Evolutionary conservation across 2,329 filamentous ascomycete species (phyloP), one percentile per base, ranked within the genome.

Genomic region (Hypoxylon sp.): DNA sequence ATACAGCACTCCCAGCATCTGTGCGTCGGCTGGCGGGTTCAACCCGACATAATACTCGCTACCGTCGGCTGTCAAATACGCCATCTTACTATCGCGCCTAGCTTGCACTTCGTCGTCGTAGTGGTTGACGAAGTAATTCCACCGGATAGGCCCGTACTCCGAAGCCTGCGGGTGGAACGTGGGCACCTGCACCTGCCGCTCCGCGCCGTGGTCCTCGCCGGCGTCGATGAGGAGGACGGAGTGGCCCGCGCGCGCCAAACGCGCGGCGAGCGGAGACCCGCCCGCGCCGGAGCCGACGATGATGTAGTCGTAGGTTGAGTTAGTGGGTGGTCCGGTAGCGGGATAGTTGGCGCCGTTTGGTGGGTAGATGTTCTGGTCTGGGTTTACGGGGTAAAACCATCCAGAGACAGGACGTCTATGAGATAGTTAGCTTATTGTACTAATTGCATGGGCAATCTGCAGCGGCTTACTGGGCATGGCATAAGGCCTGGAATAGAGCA

Each of bases 91-190:
- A 66, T 82, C 79, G 69, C 84, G 78, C 63, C 79, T 77, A 63
- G 85, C 81, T 17, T 81, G 78, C 13, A 72, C 75, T 51, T 83
- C 75, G 67, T 87, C 81, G 10, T 79, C 77, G 68, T 84, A 87
- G 75, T 88, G 84, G 63, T 82, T 80, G 60, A 87, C 84, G 69
- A 81, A 89, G 74, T 84, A 88, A 74, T 87, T 84, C 86, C 70
- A 72, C 59, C 82, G 79, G n/a, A 80, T 78, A 10, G 73, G 72
- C 51, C 81, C 73, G 64, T 85, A 79, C n/a, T 78, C 75, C 64
- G 81, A 82, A 6, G 79, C 79, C 44, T 78, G 74, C 24, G 79
- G 77, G 58, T 80, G 79, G 62, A 82, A 78, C 2, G 80, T 82
- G 19, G 85, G 84, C 3, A 85, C 78, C 19, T 79, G 77, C 67